phyloP scores from a whole-genome alignment of 2,329 filamentous ascomycete genomes.

The Ambrosiella xylebori region DNA sequence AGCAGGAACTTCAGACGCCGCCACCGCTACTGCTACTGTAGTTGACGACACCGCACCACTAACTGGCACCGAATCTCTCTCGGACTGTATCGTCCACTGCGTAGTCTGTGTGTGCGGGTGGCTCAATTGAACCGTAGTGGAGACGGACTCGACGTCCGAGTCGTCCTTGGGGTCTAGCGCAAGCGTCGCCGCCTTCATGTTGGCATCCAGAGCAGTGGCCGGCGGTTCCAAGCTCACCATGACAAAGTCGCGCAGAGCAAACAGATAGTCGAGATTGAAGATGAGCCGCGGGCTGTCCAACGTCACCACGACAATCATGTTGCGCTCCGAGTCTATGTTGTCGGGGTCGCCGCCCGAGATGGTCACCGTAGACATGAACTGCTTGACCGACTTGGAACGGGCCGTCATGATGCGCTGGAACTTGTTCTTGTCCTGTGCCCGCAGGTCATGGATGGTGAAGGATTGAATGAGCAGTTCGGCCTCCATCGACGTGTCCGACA shows the following conservation, averaged over 20 bases:
- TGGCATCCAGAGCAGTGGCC: conserved; percentile 40
- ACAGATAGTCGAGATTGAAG: conserved; percentile 88
- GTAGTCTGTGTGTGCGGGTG: too few species aligned
- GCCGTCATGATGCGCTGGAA: conserved; percentile 97
- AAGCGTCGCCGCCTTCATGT: conserved; percentile 28
- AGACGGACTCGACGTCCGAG: conserved; percentile 40
- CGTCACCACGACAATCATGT: conserved; percentile 77
- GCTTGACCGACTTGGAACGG: conserved; percentile 85
- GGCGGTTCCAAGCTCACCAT: conserved; percentile 46
- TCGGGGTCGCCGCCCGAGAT: conserved; percentile 49
- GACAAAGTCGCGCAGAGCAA: conserved; percentile 73
- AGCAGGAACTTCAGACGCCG: neutral
- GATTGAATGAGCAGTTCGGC: conserved; percentile 86
- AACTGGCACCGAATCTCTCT: too few species aligned
- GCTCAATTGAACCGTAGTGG: neutral
- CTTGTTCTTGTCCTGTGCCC: conserved; percentile 79
- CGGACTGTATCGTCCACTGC: too few species aligned
- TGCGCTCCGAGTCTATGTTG: conserved; percentile 35
- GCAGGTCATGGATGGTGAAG: conserved; percentile 85
- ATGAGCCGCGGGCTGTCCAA: conserved; percentile 91
- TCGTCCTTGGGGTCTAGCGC: conserved; percentile 29
- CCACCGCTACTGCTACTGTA: neutral
- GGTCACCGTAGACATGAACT: conserved; percentile 94
- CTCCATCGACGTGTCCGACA: conserved; percentile 80
- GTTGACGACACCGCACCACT: neutral